phyloP scores from a whole-genome alignment of 1,139 yeast species.

The Meyerozyma athensensis region DNA sequence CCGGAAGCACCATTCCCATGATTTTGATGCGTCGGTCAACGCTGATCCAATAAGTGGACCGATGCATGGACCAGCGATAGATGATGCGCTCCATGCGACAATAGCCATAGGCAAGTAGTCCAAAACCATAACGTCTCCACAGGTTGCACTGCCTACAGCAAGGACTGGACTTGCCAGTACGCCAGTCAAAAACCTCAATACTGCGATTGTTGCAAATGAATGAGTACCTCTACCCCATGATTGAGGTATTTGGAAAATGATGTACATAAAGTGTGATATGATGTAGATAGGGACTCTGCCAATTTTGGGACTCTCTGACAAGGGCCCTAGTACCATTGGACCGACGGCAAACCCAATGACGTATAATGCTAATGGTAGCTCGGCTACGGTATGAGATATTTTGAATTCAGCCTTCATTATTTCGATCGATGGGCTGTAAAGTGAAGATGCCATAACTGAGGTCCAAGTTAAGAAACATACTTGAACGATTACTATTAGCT shows the following conservation, averaged over 20 bases:
- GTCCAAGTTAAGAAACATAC: constrained; percentile 4
- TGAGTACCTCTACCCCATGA: constrained; percentile 4
- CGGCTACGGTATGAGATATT: constrained; percentile 4
- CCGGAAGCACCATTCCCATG: constrained; percentile 12
- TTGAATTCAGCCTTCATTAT: constrained; percentile 4
- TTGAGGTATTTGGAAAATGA: constrained; percentile 7
- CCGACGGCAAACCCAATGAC: constrained; percentile 8
- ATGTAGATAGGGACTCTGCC: constrained; percentile 7
- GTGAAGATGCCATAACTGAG: constrained; percentile 6
- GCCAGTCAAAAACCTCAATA: constrained; percentile 6
- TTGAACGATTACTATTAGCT: constrained; percentile 1
- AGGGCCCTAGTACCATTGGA: constrained; percentile 7
- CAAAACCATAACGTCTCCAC: constrained; percentile 9
- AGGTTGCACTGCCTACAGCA: constrained; percentile 5
- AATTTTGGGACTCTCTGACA: constrained; percentile 6
- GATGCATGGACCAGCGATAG: constrained; percentile 3
- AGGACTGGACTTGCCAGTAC: constrained; percentile 4
- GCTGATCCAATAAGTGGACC: constrained; percentile 5
- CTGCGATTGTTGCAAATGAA: constrained; percentile 5
- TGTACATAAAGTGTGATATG: constrained; percentile 4
- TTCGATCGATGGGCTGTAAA: constrained; percentile 7
- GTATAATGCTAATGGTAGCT: constrained; percentile 6
- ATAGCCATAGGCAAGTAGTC: constrained; percentile 7
- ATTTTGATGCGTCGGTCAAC: not conserved
- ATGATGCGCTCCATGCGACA: constrained; percentile 1